Evolutionary conservation across 768 basidiomycete genomes (phyloP).

Genomic region (Suillus spraguei): DNA sequence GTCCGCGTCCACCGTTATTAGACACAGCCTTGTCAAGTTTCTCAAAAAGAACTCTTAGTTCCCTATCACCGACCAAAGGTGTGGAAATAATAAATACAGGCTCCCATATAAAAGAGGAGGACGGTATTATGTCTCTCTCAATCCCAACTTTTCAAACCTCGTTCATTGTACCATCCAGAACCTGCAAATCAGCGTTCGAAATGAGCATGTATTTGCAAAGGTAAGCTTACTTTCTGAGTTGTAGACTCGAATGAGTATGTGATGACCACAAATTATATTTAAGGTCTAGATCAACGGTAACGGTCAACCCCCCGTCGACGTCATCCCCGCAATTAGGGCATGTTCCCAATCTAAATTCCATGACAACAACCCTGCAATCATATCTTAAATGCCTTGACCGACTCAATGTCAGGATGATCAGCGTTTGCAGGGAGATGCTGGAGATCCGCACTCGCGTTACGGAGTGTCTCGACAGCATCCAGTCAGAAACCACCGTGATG

Average conservation of each 20-base stretch:
- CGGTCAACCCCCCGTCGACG: not conserved
- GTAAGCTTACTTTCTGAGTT: not conserved
- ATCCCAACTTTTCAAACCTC: too few relatives aligned
- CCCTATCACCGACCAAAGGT: slow-evolving; percentile 36
- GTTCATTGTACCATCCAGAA: too few relatives aligned
- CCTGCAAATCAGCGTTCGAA: too few relatives aligned
- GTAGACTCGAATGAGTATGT: not conserved
- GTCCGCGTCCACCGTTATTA: slow-evolving; percentile 30
- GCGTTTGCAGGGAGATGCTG: not conserved
- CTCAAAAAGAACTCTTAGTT: slow-evolving; percentile 7
- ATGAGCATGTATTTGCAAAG: not conserved
- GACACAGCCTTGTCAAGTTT: slow-evolving; percentile 25
- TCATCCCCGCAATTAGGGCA: not conserved
- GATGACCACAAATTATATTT: not conserved
- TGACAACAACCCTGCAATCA: not conserved
- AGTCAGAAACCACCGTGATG: not conserved
- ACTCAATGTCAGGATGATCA: not conserved
- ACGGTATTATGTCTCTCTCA: too few relatives aligned
- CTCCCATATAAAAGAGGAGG: too few relatives aligned
- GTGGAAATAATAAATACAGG: slow-evolving; percentile 18
- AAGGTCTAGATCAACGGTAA: not conserved
- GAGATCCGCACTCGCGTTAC: not conserved
- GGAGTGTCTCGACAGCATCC: not conserved
- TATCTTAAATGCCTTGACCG: not conserved
- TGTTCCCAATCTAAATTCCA: not conserved